Evolutionary conservation across 176 grass and related monocot genomes (phyloP).

Genomic region (Zizania latifolia): DNA sequence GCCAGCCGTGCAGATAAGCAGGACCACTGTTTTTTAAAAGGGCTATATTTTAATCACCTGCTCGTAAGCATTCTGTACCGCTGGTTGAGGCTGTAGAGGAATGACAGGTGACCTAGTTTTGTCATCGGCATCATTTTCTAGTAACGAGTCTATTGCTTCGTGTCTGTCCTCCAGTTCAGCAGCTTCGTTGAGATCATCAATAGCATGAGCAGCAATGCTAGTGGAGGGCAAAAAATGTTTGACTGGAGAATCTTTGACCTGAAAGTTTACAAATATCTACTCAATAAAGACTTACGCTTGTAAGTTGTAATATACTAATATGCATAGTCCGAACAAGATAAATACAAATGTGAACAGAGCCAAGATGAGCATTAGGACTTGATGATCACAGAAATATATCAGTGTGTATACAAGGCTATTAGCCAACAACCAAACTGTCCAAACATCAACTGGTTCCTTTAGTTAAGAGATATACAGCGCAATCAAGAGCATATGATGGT

Average conservation of each 20-base stretch:
- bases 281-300: conserved; percentile 2
- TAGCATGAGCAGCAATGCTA: conserved; percentile 62
- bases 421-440: not conserved
- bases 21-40: not conserved
- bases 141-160: conserved; percentile 33
- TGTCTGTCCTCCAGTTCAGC: conserved; percentile 57
- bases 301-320: too few species aligned
- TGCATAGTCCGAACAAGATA: not conserved
- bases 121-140: conserved; percentile 35
- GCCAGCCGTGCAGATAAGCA: not conserved
- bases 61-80: conserved; percentile 35
- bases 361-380: not conserved
- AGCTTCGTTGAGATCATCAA: conserved; percentile 59
- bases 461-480: not conserved
- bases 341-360: not conserved
- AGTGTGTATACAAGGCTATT: not conserved
- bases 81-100: conserved; percentile 37
- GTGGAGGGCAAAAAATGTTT: conserved; percentile 55
- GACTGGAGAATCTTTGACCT: conserved; percentile 56
- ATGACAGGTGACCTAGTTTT: conserved; percentile 45
- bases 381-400: not conserved
- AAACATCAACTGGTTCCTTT: not conserved
- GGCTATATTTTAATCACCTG: conserved; percentile 38
- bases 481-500: not conserved
- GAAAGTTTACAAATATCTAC: conserved; percentile 27